Conservation (phyloP, 2,329 filamentous ascomycete genomes). For the Ascochyta fabae region DNA sequence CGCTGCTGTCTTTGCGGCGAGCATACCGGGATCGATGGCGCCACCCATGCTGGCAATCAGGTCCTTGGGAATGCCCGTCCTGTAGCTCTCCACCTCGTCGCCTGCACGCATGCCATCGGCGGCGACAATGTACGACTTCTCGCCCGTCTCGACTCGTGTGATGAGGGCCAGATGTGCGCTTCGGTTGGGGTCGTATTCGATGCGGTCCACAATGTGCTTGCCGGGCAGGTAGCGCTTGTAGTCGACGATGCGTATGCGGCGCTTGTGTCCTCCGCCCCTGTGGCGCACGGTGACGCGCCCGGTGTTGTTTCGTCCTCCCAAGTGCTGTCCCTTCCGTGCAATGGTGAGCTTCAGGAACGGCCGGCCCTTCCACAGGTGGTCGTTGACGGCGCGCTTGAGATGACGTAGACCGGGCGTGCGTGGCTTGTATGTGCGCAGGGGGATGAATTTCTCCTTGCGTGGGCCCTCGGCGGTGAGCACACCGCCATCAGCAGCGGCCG, state of each 20-base stretch:
- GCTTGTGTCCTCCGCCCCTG: conserved; percentile 88
- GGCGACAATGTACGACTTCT: conserved; percentile 91
- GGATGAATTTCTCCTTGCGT: conserved; percentile 48
- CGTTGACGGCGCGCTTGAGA: conserved; percentile 89
- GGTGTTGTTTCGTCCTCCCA: conserved; percentile 89
- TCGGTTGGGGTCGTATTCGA: conserved; percentile 94
- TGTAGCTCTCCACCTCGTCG: conserved; percentile 90
- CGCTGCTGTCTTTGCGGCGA: conserved; percentile 92
- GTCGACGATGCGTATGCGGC: conserved; percentile 90
- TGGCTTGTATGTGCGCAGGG: conserved; percentile 86
- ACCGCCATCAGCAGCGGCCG: conserved; percentile 36
- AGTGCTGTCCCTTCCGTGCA: conserved; percentile 88
- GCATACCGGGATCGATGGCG: conserved; percentile 88
- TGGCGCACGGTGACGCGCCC: conserved; percentile 89
- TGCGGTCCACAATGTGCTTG: conserved; percentile 86
- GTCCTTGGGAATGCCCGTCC: conserved; percentile 84
- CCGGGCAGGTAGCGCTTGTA: conserved; percentile 81
- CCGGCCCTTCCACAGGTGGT: conserved; percentile 94
- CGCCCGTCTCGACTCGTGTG: conserved; percentile 73
- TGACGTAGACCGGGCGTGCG: conserved; percentile 92
- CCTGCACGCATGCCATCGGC: conserved; percentile 91
- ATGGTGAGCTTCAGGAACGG: conserved; percentile 84
- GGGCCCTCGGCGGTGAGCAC: conserved; percentile 33
- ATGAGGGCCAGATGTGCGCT: conserved; percentile 92
- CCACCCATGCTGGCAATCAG: conserved; percentile 93